Base-by-base conservation (phyloP, 352 stramenopile genomes). In the Thraustotheca clavata region DNA sequence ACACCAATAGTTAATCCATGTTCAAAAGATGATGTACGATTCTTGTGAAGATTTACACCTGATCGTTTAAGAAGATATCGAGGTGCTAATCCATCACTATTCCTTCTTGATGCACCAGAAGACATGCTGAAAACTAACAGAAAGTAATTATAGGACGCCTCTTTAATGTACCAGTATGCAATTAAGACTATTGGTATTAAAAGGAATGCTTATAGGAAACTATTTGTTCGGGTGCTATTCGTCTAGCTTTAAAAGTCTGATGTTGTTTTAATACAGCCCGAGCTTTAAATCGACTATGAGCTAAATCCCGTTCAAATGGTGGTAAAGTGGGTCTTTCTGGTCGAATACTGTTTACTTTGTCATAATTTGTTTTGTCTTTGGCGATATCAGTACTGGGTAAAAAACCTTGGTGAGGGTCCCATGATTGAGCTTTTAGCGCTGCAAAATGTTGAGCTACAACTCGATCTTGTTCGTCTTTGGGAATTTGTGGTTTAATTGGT, bases 191-290 rank as follows among this genome's bases (percentile, higher is more conserved):
- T n/a, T n/a, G n/a, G n/a, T n/a, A n/a, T 39, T 54, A 65, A 54
- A 65, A 65, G n/a, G 57, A 24, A 26, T 65, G 57, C 46, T 65
- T 65, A 33, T 41, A 65, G 18, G 57, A 65, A n/a, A 43, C 24
- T 4, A 34, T 27, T 16, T 26, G 38, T 36, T n/a, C 20, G 35
- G 31, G 14, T 40, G 46, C 38, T 40, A 55, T 20, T n/a, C 35
- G 35, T 8, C 57, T 40, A 9, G 38, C n/a, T 20, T 65, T 65
- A 11, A 65, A 54, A 6, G 57, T 11, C 4, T 34, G 20, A 20
- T 65, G 57, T 26, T 65, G 41, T 14, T n/a, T 20, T 7, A 41
- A 40, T n/a, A 65, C 40, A 5, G 57, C 40, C 22, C 57, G 6
- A 2, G 57, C 57, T 6, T 54, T 43, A 5, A 20, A 33, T 27